Base-by-base conservation (phyloP, 495 filamentous ascomycete species). In the Rostrohypoxylon terebratum region DNA sequence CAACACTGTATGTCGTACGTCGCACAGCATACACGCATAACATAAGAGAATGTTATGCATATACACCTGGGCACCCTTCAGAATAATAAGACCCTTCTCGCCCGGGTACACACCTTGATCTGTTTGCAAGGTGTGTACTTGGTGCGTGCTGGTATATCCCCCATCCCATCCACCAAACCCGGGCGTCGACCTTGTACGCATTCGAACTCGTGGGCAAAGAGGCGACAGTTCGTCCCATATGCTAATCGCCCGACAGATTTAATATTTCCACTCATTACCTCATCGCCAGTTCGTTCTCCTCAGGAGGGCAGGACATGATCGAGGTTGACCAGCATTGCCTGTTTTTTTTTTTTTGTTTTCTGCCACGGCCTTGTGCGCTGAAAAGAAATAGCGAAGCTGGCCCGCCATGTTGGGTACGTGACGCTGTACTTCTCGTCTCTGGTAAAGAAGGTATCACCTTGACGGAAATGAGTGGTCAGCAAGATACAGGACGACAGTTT, bases 21-120 rank as follows among this genome's bases (percentile, higher is more conserved):
- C 64, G 71, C 50, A 69, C 71, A 44, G 53, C 71, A 68, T 59
- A 54, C 38, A 53, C 67, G 70, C 70, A 73, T 65, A 57, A 61
- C 60, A 68, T 16, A 38, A 38, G 7, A 38, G 34, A 38, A 38
- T 42, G 38, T 60, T 69, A 65, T 68, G 61, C 47, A n/a, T 23
- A 58, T 69, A 73, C 54, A 42, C 61, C 28, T 28, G 28, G 28
- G 28, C 28, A 3, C 28, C 28, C 60, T 58, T 58, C 25, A 57
- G 18, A 40, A 59, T 58, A 61, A 65, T 66, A 60, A 50, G 48
- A 63, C 53, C 59, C 69, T 68, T 68, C 64, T 73, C 70, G 70
- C 70, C 70, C 65, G 55, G 47, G 20, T 66, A 74, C 58, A 74
- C 34, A 59, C 62, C 57, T 48, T 59, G 13, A 8, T 50, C 18